Base-by-base conservation (phyloP, 495 filamentous ascomycete species). In the Platismatia glauca region DNA sequence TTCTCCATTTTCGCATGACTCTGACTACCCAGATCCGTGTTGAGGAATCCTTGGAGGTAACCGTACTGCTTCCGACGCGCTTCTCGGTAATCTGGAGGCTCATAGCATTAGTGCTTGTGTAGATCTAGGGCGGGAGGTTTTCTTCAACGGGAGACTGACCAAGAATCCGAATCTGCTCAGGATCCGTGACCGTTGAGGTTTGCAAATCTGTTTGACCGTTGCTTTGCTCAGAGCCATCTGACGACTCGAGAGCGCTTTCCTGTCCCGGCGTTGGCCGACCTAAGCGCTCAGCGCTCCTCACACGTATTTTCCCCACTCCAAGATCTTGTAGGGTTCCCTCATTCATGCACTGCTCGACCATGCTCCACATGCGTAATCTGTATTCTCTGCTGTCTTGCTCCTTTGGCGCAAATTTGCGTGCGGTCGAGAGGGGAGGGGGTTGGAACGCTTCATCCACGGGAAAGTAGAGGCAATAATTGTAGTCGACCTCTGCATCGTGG, bases 381-480 rank as follows among this genome's bases (percentile, higher is more conserved):
- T 29, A 7, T 44, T 56, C n/a, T 44, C 37, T 44, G 37, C 48
- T 31, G 15, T 31, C 20, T 44, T 31, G 4, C 16, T 20, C 11
- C 48, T 20, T 39, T 22, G n/a, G 18, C 27, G 57, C 3, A 4
- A 24, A 48, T 11, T 18, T 27, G 24, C 53, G 34, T 16, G 33
- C 15, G 16, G 33, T 16, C 39, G 22, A 43, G 5, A 37, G 90
- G 92, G 66, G 94, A 90, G 75, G 96, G 96, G 59, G 89, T 95
- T 73, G 87, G 88, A 72, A 89, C 90, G 79, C 95, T 91, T 79
- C 91, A 96, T 70, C 20, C n/a, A 60, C 18, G 22, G 61, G 53
- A 39, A 58, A 62, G 44, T 53, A 65, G 55, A 73, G 60, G 27
- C 60, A 66, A 37, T 61, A 66, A 1, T 61, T 57, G n/a, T 62